Evolutionary conservation across 306 rosid genomes (phyloP).

Genomic region (Cicer yamashitae): DNA sequence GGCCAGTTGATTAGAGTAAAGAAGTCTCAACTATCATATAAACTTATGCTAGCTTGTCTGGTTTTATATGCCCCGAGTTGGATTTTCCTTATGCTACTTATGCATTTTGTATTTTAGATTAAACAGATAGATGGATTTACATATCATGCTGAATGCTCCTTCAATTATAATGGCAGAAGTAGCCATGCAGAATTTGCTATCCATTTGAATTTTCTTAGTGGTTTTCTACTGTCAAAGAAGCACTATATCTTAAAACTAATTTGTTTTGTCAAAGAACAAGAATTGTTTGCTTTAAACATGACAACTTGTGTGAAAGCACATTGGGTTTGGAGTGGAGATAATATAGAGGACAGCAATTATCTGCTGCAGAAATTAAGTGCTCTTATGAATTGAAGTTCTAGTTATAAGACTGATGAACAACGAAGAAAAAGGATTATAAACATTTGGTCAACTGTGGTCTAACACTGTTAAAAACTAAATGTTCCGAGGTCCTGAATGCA

Average conservation of each 20-base stretch:
- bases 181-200: constrained; percentile 22
- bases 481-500: constrained; percentile 41
- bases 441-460: constrained; percentile 10
- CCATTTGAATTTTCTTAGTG: constrained; percentile 19
- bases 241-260: constrained; percentile 13
- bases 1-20: constrained; percentile 36
- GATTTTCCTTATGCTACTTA: constrained; percentile 37
- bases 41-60: constrained; percentile 34
- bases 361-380: constrained; percentile 11
- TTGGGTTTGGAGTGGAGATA: constrained; percentile 24
- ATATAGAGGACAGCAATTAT: constrained; percentile 20
- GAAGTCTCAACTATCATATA: constrained; percentile 24
- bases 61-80: constrained; percentile 40
- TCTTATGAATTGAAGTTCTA: constrained; percentile 27
- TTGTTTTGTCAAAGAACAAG: constrained; percentile 16
- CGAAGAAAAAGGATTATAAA: constrained; percentile 14
- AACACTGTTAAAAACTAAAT: constrained; percentile 12
- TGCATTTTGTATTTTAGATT: constrained; percentile 28
- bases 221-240: constrained; percentile 34
- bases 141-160: constrained; percentile 13
- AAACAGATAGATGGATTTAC: constrained; percentile 35
- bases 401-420: not conserved
- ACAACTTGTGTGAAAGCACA: constrained; percentile 28
- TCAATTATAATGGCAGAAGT: constrained; percentile 21
- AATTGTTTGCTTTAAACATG: constrained; percentile 29